Base-by-base conservation (phyloP, 2,329 filamentous ascomycete species). In the Graphilbum fragrans region DNA sequence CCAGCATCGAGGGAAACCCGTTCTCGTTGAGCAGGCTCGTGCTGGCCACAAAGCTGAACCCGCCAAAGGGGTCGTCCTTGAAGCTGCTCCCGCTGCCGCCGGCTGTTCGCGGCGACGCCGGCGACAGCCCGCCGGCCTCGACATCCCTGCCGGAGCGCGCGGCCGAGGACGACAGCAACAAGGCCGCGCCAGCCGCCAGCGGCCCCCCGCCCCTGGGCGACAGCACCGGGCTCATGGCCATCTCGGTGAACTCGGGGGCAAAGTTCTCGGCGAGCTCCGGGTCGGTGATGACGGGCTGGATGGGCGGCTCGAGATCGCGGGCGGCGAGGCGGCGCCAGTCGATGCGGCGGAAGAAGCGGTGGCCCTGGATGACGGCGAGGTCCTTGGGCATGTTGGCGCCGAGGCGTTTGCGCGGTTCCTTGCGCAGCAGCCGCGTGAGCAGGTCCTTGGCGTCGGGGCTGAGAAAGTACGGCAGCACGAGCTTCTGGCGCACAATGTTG, bases 241-340 rank as follows among this genome's bases (percentile, higher is more conserved):
- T 62, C 42, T 83, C 79, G 0, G 90, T 98, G 58, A 98, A 98
- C 57, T 95, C 87, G n/a, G 70, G 68, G 0, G 84, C 76, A 62
- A 98, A 98, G 63, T 98, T 98, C 72, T 98, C 93, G 1, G 92
- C 92, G 36, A 95, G 70, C 58, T 93, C 88, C 0, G 92, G 92
- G 54, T 98, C 87, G 0, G 92, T 96, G 55, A 98, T 90, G 53
- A 96, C 71, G 16, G 92, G 92, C 56, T 83, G 77, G 52, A 98
- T 96, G 0, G 92, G 92, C 1, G 92, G 84, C 52, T 85, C 81
- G 37, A 94, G 52, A 60, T 95, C 86, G 29, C 90, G 75, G 22
- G 75, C 77, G 47, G 83, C 86, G 14, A 98, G 73, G 53, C 80
- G 82, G 62, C 79, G 81, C 92, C 92, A 98, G 64, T 98, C 81